phyloP scores from a whole-genome alignment of 169 alveolate genomes.

The Plasmodium billcollinsi region DNA sequence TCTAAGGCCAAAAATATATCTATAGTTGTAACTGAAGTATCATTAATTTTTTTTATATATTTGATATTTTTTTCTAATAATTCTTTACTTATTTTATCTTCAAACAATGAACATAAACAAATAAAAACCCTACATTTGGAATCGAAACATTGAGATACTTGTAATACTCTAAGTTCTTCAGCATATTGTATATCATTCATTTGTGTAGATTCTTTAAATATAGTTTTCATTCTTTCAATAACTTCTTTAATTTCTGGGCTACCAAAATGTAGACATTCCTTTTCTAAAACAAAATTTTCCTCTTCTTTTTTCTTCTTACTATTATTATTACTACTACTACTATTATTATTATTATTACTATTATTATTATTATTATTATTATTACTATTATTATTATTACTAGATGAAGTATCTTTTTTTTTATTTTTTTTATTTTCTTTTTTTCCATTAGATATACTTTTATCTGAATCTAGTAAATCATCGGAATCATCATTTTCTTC shows the following conservation, averaged over 20 bases:
- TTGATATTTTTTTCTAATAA: slow-evolving; percentile 82
- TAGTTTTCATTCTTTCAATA: slow-evolving; percentile 84
- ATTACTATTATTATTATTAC: slow-evolving; percentile 41
- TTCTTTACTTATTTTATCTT: slow-evolving; percentile 75
- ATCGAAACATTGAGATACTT: slow-evolving; percentile 93
- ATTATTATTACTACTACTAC: slow-evolving; percentile 6
- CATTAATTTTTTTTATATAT: slow-evolving; percentile 81
- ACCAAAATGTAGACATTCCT: slow-evolving; percentile 82
- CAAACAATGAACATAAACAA: slow-evolving; percentile 85
- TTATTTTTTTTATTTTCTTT: slow-evolving; percentile 55
- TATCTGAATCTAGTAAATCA: slow-evolving; percentile 35
- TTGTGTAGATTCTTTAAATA: slow-evolving; percentile 78
- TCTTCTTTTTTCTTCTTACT: slow-evolving; percentile 63
- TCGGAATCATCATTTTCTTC: slow-evolving; percentile 23
- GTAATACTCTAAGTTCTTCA: slow-evolving; percentile 92
- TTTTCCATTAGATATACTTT: slow-evolving; percentile 32
- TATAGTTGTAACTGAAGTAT: slow-evolving; percentile 83
- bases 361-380: slow-evolving; percentile 25
- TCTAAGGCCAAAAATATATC: slow-evolving; percentile 88
- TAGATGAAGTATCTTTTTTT: slow-evolving; percentile 24
- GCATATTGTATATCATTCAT: slow-evolving; percentile 85
- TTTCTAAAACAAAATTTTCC: slow-evolving; percentile 74
- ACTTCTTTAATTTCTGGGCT: slow-evolving; percentile 89
- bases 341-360: slow-evolving; percentile 46
- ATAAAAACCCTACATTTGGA: slow-evolving; percentile 85